Evolutionary conservation across 768 basidiomycete genomes (phyloP).

Genomic region (Tylopilus cervinicoccineus): DNA sequence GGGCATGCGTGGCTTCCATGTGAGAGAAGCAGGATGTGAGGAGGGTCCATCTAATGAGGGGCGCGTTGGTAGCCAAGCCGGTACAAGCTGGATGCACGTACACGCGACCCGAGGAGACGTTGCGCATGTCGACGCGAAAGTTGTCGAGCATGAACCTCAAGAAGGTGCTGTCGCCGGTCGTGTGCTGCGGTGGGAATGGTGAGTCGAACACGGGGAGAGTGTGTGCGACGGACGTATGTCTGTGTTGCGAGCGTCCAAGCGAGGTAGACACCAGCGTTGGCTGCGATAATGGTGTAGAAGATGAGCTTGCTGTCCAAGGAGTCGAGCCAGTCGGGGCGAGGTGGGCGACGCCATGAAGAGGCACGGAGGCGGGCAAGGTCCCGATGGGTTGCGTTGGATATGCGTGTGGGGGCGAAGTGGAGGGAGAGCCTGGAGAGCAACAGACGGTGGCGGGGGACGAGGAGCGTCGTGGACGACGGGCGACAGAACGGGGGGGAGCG

Average conservation of each 20-base stretch:
- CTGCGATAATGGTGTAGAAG: slow-evolving; percentile 59
- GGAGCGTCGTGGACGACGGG: neutral
- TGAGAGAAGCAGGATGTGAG: slow-evolving; percentile 74
- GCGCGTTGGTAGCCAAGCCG: neutral
- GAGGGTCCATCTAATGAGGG: slow-evolving; percentile 60
- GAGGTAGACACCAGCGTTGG: slow-evolving; percentile 60
- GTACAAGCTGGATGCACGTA: slow-evolving; percentile 31
- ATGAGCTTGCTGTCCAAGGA: slow-evolving; percentile 49
- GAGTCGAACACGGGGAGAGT: neutral
- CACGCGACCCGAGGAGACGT: slow-evolving; percentile 63
- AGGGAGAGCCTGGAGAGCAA: slow-evolving; percentile 6
- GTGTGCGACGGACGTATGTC: slow-evolving; percentile 32
- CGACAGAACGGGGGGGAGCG: neutral
- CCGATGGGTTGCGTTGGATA: slow-evolving; percentile 23
- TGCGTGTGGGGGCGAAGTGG: slow-evolving; percentile 14
- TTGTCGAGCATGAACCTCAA: slow-evolving; percentile 54
- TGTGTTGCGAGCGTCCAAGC: slow-evolving; percentile 47
- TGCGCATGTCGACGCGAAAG: slow-evolving; percentile 59
- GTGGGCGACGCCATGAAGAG: slow-evolving; percentile 28
- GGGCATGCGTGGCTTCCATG: slow-evolving; percentile 50
- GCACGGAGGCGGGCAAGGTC: slow-evolving; percentile 6
- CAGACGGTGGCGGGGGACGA: neutral
- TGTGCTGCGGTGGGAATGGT: slow-evolving; percentile 25
- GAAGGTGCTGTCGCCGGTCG: slow-evolving; percentile 37
- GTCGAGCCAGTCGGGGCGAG: slow-evolving; percentile 39